Percentiles rank a stretch among this genome's conserved stretches.
Conservation (phyloP, 495 filamentous ascomycete species). For the Aspergillus bridgeri region DNA sequence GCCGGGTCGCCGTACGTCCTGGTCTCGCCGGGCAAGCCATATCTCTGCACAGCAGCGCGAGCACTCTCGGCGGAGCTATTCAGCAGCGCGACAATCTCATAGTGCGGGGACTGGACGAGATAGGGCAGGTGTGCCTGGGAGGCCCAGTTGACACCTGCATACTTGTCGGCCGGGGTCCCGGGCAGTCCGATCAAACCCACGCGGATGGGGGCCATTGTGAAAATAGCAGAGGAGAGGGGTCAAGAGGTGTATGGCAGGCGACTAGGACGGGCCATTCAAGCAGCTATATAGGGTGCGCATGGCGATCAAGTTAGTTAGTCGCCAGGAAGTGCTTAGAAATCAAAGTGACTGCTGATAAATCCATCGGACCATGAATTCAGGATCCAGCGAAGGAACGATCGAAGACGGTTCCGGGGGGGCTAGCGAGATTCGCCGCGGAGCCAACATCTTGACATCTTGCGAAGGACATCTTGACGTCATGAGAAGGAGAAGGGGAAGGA, state of each 20-base stretch:
- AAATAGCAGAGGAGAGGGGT: neutral
- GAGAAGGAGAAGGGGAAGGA: no score
- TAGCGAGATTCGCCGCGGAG: neutral
- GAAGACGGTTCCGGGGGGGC: no score
- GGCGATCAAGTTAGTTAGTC: no score
- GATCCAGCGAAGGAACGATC: no score
- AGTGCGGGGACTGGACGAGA: conserved; percentile 39
- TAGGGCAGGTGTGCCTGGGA: conserved; percentile 54
- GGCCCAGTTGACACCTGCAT: conserved; percentile 44
- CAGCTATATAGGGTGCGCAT: no score
- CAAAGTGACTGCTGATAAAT: neutral
- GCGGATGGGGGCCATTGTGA: conserved; percentile 38
- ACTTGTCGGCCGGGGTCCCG: conserved; percentile 14
- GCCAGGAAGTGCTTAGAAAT: neutral
- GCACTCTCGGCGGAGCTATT: conserved; percentile 53
- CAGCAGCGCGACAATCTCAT: conserved; percentile 55
- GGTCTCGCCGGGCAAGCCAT: conserved; percentile 38
- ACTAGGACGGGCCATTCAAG: neutral
- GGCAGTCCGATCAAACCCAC: conserved; percentile 59
- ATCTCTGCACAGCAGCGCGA: conserved; percentile 42
- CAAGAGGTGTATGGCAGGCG: neutral
- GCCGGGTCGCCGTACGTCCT: conserved; percentile 51
- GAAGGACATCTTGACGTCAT: no score
- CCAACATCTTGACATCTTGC: no score
- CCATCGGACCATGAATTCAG: no score